A percentile compares a stretch with the other conserved stretches of the same genome.
Conservation (phyloP, 192 early-diverging fungal species). For the Cetraspora pellucida region DNA sequence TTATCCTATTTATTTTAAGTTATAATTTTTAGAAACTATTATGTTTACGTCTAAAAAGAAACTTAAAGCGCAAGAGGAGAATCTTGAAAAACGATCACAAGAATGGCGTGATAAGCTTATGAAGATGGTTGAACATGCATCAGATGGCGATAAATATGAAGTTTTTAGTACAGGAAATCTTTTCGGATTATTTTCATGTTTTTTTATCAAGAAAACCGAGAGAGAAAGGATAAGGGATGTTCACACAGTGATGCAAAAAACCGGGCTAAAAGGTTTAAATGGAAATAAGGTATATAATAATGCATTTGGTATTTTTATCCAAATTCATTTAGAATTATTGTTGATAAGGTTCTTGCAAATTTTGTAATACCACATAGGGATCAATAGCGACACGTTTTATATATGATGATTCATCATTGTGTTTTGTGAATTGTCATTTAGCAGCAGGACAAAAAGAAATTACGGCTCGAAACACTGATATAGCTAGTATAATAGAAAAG, state of each 20-base stretch:
- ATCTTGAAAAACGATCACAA: constrained; percentile 70
- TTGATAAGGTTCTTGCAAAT: background rate
- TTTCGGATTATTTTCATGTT: constrained; percentile 89
- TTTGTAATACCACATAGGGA: constrained; percentile 52
- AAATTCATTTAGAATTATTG: constrained; percentile 23
- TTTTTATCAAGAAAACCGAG: constrained; percentile 74
- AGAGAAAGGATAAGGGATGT: constrained; percentile 56
- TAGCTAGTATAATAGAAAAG: constrained; percentile 65
- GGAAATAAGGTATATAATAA: constrained; percentile 86
- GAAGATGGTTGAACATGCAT: constrained; percentile 56
- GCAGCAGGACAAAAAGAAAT: constrained; percentile 82
- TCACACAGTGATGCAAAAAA: constrained; percentile 80
- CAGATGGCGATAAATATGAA: constrained; percentile 44
- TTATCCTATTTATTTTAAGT: background rate
- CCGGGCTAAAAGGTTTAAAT: constrained; percentile 81
- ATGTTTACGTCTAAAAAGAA: constrained; percentile 60
- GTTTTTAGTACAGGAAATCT: constrained; percentile 76
- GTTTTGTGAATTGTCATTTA: constrained; percentile 85
- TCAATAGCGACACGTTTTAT: constrained; percentile 75
- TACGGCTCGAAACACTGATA: constrained; percentile 73
- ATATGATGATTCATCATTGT: constrained; percentile 78
- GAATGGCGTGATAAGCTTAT: constrained; percentile 83
- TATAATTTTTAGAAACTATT: constrained; percentile 47
- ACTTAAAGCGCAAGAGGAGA: constrained; percentile 54
- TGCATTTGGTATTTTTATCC: constrained; percentile 19